These are phyloP conservation scores for Sporothrix pseudoabietina DNA, from an alignment of 2,329 filamentous ascomycete species.

Conservation along the genomic window DNA sequence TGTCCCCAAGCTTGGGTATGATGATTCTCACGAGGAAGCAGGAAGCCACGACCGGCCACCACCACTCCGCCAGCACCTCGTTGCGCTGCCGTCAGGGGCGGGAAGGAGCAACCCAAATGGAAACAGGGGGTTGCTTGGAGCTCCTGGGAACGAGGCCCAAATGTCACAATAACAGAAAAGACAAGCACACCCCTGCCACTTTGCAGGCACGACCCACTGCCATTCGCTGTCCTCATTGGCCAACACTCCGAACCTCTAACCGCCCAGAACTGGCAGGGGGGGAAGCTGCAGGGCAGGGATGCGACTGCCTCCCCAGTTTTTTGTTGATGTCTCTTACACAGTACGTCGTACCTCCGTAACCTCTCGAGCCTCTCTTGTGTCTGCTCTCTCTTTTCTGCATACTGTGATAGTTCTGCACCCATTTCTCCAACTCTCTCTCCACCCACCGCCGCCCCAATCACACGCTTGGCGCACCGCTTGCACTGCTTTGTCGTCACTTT, in stretches of 20 bases:
- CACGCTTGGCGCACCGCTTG: constrained; percentile 7
- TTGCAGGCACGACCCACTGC: constrained; percentile 7
- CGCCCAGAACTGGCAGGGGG: constrained; percentile 19
- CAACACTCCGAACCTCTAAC: constrained; percentile 20
- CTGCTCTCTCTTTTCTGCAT: not conserved
- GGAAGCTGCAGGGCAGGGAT: constrained; percentile 21
- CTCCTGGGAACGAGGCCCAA: constrained; percentile 5
- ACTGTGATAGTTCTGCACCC: not conserved
- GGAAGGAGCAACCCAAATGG: constrained; percentile 18
- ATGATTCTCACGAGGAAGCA: not conserved
- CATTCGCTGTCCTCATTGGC: constrained; percentile 1
- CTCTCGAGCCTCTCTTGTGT: not conserved
- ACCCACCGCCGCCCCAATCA: constrained; percentile 16
- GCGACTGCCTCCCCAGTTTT: constrained; percentile 10
- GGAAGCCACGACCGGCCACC: constrained; percentile 5
- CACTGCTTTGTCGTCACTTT: not conserved
- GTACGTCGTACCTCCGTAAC: not conserved
- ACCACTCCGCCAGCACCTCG: not conserved
- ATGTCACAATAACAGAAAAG: not conserved
- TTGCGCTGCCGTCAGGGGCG: constrained; percentile 9
- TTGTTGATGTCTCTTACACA: not conserved
- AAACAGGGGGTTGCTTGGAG: constrained; percentile 24
- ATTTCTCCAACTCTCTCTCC: not conserved
- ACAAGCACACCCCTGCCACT: constrained; percentile 13
- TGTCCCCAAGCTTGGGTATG: not conserved